A percentile compares a stretch with the other conserved stretches of the same genome.
Conservation (phyloP, 305 asterid species). For the Fraxinus greggii region DNA sequence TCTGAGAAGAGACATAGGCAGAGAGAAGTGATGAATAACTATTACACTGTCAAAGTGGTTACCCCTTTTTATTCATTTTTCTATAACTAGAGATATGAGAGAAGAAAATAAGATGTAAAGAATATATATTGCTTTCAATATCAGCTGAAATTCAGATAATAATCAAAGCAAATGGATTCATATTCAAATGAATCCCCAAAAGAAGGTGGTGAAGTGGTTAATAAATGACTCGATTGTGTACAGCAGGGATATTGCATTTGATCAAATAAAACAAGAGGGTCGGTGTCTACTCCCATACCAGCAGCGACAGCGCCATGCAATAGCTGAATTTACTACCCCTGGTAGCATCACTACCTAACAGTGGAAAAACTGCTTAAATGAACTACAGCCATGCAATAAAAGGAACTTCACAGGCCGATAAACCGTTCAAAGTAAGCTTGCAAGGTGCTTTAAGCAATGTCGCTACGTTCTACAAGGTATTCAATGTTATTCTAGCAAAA, state of each 20-base stretch:
- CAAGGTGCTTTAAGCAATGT: background rate
- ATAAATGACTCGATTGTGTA: background rate
- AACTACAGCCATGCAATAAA: background rate
- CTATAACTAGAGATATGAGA: background rate
- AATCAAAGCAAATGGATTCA: background rate
- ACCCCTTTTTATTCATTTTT: background rate
- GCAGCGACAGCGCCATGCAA: background rate
- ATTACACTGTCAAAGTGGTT: background rate
- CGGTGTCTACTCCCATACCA: background rate
- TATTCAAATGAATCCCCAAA: background rate
- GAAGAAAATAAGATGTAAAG: slow-evolving; percentile 8
- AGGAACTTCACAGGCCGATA: background rate
- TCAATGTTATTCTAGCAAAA: background rate
- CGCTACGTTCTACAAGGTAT: background rate
- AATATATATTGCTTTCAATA: background rate
- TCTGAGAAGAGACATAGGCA: background rate
- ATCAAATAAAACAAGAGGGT: background rate
- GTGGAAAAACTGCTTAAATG: background rate
- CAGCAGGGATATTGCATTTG: background rate
- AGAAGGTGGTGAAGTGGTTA: background rate
- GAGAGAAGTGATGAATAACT: slow-evolving; percentile 6
- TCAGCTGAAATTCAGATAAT: background rate
- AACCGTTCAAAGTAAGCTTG: background rate
- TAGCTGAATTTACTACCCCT: background rate
- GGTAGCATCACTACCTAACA: background rate